phyloP scores from a whole-genome alignment of 305 asterid species.

The Solanum hybrid region DNA sequence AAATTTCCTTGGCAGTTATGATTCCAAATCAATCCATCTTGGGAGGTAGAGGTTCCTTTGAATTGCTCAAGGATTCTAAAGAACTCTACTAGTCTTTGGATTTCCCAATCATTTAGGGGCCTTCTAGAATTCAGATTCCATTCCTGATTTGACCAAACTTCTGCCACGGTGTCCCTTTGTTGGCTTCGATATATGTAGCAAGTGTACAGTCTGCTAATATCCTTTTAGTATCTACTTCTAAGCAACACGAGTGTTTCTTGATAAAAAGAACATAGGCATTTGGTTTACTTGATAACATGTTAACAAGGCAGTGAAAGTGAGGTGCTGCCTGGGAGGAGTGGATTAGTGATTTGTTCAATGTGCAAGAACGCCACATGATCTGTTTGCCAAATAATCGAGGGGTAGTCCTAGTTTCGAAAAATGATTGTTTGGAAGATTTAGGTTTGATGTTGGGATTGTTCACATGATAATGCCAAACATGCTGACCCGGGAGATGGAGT shows the following conservation, averaged over 20 bases:
- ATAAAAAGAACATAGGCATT: background rate
- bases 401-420: background rate
- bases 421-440: background rate
- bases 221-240: background rate
- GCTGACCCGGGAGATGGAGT: background rate
- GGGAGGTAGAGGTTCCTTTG: background rate
- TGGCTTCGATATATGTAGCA: background rate
- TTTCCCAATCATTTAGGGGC: background rate
- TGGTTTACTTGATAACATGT: background rate
- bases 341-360: background rate
- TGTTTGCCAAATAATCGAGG: background rate
- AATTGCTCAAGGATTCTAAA: background rate
- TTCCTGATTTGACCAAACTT: background rate
- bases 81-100: background rate
- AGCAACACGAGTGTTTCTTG: background rate
- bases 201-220: background rate
- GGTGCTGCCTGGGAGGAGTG: slow-evolving; percentile 1
- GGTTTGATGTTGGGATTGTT: background rate
- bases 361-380: background rate
- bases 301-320: background rate
- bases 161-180: background rate
- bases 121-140: background rate
- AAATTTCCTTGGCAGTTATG: background rate
- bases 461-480: background rate
- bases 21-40: background rate